phyloP scores from a whole-genome alignment of 2,329 filamentous ascomycete genomes.

The Penicillium sp. region DNA sequence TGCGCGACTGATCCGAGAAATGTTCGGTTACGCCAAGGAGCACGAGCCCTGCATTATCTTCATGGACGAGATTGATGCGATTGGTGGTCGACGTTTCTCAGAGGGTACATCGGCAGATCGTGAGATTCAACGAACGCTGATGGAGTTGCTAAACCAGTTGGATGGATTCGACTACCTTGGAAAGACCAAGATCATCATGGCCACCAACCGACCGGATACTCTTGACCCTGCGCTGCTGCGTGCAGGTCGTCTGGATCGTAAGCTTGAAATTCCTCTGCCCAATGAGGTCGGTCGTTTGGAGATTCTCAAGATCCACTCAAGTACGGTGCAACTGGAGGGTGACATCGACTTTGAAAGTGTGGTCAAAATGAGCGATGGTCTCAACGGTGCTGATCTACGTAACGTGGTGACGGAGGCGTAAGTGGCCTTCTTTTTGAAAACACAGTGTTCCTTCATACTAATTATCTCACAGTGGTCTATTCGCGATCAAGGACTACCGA shows the following conservation, averaged over 20 bases:
- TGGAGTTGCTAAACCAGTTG: constrained; percentile 98
- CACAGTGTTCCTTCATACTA: neutral
- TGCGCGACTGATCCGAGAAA: constrained; percentile 92
- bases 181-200: constrained; percentile 99
- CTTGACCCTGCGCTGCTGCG: constrained; percentile 90
- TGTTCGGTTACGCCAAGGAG: constrained; percentile 99
- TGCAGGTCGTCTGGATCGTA: constrained; percentile 90
- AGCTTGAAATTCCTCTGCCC: constrained; percentile 95
- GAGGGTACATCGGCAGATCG: constrained; percentile 97
- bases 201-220: constrained; percentile 93
- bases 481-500: constrained; percentile 97
- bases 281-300: constrained; percentile 96
- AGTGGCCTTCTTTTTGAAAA: constrained; percentile 47
- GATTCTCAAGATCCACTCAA: constrained; percentile 96
- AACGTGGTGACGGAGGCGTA: constrained; percentile 99
- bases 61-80: constrained; percentile 99
- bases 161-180: constrained; percentile 99
- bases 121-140: constrained; percentile 96
- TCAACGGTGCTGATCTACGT: constrained; percentile 95
- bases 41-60: constrained; percentile 99
- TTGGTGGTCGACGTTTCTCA: constrained; percentile 92
- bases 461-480: constrained; percentile 68
- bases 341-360: constrained; percentile 99
- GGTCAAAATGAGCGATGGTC: constrained; percentile 98
- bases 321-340: constrained; percentile 82